Evolutionary conservation across 2,329 filamentous ascomycete species (phyloP).

Genomic region (Xylariaceae sp.): DNA sequence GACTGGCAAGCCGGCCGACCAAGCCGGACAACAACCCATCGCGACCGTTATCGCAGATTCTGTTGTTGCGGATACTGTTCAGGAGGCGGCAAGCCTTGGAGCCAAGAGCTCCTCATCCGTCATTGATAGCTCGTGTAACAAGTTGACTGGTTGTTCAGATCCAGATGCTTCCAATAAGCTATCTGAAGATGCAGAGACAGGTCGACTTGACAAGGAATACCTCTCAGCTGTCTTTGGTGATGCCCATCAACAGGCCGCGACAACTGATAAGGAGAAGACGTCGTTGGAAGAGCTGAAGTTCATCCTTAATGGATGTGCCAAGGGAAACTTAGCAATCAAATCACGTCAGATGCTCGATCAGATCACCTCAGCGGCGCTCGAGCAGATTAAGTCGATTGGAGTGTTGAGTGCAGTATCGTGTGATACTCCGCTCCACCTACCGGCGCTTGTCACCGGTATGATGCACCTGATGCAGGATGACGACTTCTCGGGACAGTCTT

Average conservation of each 20-base stretch:
- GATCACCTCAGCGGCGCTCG: background rate
- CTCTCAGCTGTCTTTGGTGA: background rate
- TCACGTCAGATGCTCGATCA: conserved; percentile 3
- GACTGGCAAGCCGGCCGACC: background rate
- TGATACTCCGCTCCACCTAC: background rate
- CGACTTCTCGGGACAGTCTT: conserved; percentile 12
- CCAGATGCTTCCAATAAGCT: background rate
- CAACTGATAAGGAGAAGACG: background rate
- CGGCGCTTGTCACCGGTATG: conserved; percentile 5
- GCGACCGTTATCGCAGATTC: background rate
- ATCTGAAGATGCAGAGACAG: no score
- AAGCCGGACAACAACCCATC: background rate
- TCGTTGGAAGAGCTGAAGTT: background rate
- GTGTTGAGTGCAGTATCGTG: background rate
- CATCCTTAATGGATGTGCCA: conserved; percentile 5
- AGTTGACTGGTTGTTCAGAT: background rate
- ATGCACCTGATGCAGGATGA: conserved; percentile 14
- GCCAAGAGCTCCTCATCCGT: no score
- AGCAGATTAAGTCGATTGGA: background rate
- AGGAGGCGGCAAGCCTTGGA: no score
- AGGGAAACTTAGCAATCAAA: conserved; percentile 6
- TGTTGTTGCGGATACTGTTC: no score
- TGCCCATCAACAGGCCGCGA: background rate
- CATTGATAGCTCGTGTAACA: background rate
- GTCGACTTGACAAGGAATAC: background rate